Evolutionary conservation across 352 stramenopile species (phyloP), one percentile per base, ranked within the genome.

Genomic region (Chrysophaeum taylorii): DNA sequence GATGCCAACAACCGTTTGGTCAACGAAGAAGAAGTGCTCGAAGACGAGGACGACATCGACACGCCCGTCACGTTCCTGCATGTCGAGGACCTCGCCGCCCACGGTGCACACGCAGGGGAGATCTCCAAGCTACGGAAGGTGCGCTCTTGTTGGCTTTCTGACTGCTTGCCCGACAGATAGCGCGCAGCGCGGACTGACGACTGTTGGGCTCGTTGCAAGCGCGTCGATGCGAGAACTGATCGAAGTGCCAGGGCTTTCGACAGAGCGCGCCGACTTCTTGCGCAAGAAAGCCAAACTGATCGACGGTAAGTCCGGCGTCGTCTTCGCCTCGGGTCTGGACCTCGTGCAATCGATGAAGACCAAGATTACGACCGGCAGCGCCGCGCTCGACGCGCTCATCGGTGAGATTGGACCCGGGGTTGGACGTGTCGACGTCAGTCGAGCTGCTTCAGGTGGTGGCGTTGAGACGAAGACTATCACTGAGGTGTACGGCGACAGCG

Each of bases 401-500:
- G 87, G 88, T 2, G 89, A 94, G 75, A 94, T 85, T 21, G 88
- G 89, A 81, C n/a, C n/a, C n/a, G n/a, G n/a, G n/a, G n/a, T n/a
- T n/a, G n/a, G n/a, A n/a, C n/a, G n/a, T n/a, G n/a, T n/a, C n/a
- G n/a, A n/a, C n/a, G n/a, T n/a, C n/a, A n/a, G n/a, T n/a, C n/a
- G n/a, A n/a, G n/a, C n/a, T n/a, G n/a, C n/a, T n/a, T n/a, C n/a
- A n/a, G n/a, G n/a, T n/a, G n/a, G n/a, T n/a, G n/a, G n/a, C n/a
- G n/a, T n/a, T n/a, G n/a, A n/a, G n/a, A n/a, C n/a, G n/a, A n/a
- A n/a, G n/a, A n/a, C n/a, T n/a, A n/a, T n/a, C 0, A 35, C 36
- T 14, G 35, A 94, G 86, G 80, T 93, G 67, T 90, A 91, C 64
- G 89, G 91, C 23, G 91, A 96, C 72, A 96, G 95, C 72, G 81